phyloP scores from a whole-genome alignment of 441 rosid species.

The Erysimum cheiri region DNA sequence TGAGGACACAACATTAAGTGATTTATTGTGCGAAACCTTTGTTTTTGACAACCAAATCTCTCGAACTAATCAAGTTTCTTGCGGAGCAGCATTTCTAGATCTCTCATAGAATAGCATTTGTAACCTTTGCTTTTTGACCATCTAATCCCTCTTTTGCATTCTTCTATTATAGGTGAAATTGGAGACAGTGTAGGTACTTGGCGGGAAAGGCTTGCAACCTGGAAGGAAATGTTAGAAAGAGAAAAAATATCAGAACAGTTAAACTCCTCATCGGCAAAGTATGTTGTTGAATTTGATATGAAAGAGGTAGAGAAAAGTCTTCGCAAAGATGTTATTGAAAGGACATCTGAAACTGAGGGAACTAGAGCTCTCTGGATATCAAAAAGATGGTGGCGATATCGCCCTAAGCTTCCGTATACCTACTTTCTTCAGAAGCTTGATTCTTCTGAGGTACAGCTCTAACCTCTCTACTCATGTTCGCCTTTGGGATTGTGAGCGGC shows the following conservation, averaged over 20 bases:
- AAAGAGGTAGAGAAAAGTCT: constrained; percentile 97
- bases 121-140: constrained; percentile 11
- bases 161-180: constrained; percentile 55
- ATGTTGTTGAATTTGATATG: constrained; percentile 95
- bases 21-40: constrained; percentile 9
- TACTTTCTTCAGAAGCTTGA: constrained; percentile 95
- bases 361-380: constrained; percentile 93
- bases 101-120: neutral
- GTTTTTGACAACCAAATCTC: constrained; percentile 9
- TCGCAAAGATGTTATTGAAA: constrained; percentile 76
- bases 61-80: neutral
- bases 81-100: neutral
- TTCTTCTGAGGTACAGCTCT: constrained; percentile 73
- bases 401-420: constrained; percentile 92
- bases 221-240: constrained; percentile 76
- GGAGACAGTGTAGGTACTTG: constrained; percentile 58
- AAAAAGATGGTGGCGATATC: constrained; percentile 99
- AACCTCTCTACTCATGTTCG: constrained; percentile 12
- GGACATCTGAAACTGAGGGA: constrained; percentile 64
- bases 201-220: constrained; percentile 77
- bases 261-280: constrained; percentile 67
- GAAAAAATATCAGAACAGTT: constrained; percentile 74
- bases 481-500: constrained; percentile 12
- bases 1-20: constrained; percentile 1
- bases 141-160: constrained; percentile 31